A percentile compares a stretch with the other conserved stretches of the same genome.
Conservation (phyloP, 2,329 filamentous ascomycete species). For the Mycosphaerella sp. region DNA sequence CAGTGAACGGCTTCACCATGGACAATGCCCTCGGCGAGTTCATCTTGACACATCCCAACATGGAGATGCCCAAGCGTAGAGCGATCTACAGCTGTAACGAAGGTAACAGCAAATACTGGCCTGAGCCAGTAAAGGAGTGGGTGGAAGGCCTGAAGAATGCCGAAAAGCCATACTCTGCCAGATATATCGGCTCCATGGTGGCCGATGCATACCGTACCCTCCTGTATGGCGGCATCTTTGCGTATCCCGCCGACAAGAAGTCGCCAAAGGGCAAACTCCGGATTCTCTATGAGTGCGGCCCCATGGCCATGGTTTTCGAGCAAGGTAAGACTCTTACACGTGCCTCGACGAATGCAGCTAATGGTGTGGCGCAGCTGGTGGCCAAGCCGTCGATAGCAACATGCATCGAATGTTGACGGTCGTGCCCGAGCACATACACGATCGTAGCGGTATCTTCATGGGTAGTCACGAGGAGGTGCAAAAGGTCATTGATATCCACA, state of each 20-base stretch:
- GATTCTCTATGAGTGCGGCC: conserved; percentile 96
- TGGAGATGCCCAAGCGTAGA: conserved; percentile 73
- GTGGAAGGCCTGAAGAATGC: conserved; percentile 84
- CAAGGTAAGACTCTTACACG: conserved; percentile 61
- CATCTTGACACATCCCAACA: conserved; percentile 93
- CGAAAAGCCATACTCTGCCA: conserved; percentile 72
- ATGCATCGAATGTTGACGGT: conserved; percentile 89
- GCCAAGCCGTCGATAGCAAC: conserved; percentile 82
- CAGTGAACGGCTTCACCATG: conserved; percentile 95
- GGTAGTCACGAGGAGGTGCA: conserved; percentile 92
- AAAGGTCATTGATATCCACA: conserved; percentile 83
- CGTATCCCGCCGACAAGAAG: conserved; percentile 97
- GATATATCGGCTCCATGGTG: conserved; percentile 98
- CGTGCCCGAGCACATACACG: conserved; percentile 86
- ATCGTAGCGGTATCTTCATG: conserved; percentile 91
- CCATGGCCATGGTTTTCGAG: conserved; percentile 98
- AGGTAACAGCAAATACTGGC: conserved; percentile 96
- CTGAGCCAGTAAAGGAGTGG: conserved; percentile 78
- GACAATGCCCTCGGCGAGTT: conserved; percentile 97
- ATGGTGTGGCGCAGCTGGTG: conserved; percentile 59
- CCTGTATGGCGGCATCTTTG: conserved; percentile 93
- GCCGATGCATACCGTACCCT: conserved; percentile 95
- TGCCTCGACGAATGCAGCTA: not conserved
- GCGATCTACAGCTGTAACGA: conserved; percentile 98
- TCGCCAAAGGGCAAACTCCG: conserved; percentile 96